These are phyloP conservation scores for Volutella citrinella DNA, from an alignment of 2,329 filamentous ascomycete genomes.

Conservation along the genomic window DNA sequence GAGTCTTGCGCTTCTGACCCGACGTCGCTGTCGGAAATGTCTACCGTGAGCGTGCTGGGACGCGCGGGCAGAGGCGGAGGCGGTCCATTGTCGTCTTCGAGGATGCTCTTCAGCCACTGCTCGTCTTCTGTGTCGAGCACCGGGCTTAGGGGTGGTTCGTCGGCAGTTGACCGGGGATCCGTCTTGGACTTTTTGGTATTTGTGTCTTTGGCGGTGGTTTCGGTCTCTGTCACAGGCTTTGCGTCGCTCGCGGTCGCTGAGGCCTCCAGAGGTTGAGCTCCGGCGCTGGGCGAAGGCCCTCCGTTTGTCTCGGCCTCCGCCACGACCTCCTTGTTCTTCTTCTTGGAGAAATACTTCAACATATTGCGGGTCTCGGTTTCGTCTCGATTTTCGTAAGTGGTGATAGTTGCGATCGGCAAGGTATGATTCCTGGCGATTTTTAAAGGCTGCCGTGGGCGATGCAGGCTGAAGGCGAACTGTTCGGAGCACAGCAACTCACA, in stretches of 20 bases:
- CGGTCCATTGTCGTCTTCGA: constrained; percentile 40
- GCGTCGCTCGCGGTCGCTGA: too few relatives aligned
- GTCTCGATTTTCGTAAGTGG: too few relatives aligned
- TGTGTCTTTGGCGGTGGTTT: constrained; percentile 12
- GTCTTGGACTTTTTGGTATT: constrained; percentile 12
- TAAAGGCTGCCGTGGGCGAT: too few relatives aligned
- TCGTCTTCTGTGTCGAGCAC: constrained; percentile 57
- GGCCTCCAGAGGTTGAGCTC: too few relatives aligned
- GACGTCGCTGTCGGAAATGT: constrained; percentile 24
- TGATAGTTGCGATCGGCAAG: too few relatives aligned
- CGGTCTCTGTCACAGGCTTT: constrained; percentile 12
- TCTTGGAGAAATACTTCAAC: constrained; percentile 62
- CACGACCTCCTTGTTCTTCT: constrained; percentile 50
- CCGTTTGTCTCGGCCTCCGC: constrained; percentile 21
- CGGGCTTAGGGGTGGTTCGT: constrained; percentile 30
- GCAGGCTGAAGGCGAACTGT: too few relatives aligned
- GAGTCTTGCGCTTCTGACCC: constrained; percentile 19
- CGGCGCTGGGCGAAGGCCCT: too few relatives aligned
- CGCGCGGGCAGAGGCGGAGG: constrained; percentile 56
- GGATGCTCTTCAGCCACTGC: constrained; percentile 54
- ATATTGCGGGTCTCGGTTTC: too few relatives aligned
- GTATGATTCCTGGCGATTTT: too few relatives aligned
- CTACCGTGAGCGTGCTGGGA: constrained; percentile 48
- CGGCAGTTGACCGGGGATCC: constrained; percentile 26
- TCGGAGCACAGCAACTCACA: too few relatives aligned